Base-by-base conservation (phyloP, 169 alveolate genomes). In the Cryptosporidium muris region DNA sequence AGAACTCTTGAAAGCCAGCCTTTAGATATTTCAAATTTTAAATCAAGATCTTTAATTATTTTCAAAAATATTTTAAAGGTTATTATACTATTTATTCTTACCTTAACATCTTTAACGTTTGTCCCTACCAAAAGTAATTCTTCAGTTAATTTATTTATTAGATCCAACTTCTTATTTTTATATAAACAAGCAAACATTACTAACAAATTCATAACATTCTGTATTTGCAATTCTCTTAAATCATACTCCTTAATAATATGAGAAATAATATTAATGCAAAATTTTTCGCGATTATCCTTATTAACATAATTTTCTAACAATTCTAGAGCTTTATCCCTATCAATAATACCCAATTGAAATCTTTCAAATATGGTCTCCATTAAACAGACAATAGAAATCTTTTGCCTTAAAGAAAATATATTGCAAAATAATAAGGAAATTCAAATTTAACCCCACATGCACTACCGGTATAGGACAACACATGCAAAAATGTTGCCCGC, bases 261-360 rank as follows among this genome's bases (percentile, higher is more conserved):
- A 3, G 85, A 66, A 34, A 74, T 36, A 42, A 63, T 54, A 43
- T 74, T 74, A 4, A 74, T 58, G 63, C 54, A 60, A 40, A 74
- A 12, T 5, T 66, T 58, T 4, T 6, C 34, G 40, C 48, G 43
- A 3, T 58, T 49, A 3, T 58, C 37, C 45, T 25, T 34, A 34
- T 43, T 62, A 11, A 74, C 1, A 60, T 3, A 11, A 14, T 34
- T 25, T 4, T 40, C 9, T 4, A 74, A 14, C 63, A 58, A 52
- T 6, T 6, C 16, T 25, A 74, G 43, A 1, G 68, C 67, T 16
- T 74, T 68, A 56, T 16, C 40, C 16, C 12, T 74, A n/a, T 45
- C 58, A 6, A 74, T n/a, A 56, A 47, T 43, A 8, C 85, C 85
- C n/a, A 34, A 47, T 51, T 74, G 85, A 43, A 25, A 60, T 4